Conservation (phyloP, 805 yeast genomes). For the Candida patagonica region DNA sequence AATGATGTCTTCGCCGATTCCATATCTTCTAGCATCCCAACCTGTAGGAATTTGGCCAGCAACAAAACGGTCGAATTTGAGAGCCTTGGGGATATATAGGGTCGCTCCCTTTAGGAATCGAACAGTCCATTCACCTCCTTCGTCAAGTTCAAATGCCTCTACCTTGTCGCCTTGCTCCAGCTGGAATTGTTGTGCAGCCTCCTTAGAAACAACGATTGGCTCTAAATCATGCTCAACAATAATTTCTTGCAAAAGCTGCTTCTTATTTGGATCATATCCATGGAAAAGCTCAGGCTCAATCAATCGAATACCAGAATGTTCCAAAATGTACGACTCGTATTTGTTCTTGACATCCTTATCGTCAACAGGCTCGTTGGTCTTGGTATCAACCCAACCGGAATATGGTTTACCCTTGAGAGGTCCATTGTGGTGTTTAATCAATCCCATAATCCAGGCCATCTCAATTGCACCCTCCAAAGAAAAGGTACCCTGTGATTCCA, state of each 20-base stretch:
- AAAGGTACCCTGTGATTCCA: slow-evolving; percentile 93
- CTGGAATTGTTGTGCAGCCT: slow-evolving; percentile 91
- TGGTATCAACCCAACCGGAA: slow-evolving; percentile 96
- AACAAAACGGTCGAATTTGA: slow-evolving; percentile 45
- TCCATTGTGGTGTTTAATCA: slow-evolving; percentile 92
- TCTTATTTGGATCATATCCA: slow-evolving; percentile 92
- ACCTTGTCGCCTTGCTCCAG: slow-evolving; percentile 89
- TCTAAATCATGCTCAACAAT: slow-evolving; percentile 95
- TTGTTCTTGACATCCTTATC: slow-evolving; percentile 88
- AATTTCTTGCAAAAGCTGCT: slow-evolving; percentile 89
- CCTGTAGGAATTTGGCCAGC: slow-evolving; percentile 98
- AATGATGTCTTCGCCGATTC: slow-evolving; percentile 88
- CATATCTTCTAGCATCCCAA: slow-evolving; percentile 92
- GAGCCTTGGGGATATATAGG: slow-evolving; percentile 82
- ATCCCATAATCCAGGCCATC: slow-evolving; percentile 99
- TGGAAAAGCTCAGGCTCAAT: slow-evolving; percentile 91
- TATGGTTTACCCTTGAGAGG: slow-evolving; percentile 74
- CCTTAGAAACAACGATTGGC: slow-evolving; percentile 89
- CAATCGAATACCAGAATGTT: slow-evolving; percentile 93
- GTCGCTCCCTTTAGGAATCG: slow-evolving; percentile 88
- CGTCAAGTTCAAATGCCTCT: slow-evolving; percentile 82
- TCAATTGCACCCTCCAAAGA: slow-evolving; percentile 96
- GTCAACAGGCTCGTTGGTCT: slow-evolving; percentile 85
- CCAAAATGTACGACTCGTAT: slow-evolving; percentile 81
- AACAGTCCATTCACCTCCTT: slow-evolving; percentile 87